Conservation (phyloP, 768 basidiomycete genomes). For the Leucogyrophana mollusca region DNA sequence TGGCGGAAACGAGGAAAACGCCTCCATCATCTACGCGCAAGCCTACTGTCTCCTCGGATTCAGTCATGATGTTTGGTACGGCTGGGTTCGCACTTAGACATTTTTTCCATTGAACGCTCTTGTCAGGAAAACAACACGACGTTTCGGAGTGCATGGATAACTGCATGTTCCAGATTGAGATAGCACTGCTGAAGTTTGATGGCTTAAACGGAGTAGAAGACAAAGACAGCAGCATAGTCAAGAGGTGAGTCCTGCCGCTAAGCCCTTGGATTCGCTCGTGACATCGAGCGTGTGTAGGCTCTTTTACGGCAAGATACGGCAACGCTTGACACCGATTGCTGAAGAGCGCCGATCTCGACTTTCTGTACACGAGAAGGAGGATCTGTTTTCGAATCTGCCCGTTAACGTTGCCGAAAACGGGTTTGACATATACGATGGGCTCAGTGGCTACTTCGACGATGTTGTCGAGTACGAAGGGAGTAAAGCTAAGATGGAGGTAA, state of each 20-base stretch:
- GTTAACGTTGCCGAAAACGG: slow-evolving; percentile 90
- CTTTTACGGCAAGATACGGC: slow-evolving; percentile 88
- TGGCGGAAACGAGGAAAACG: slow-evolving; percentile 37
- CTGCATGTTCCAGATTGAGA: slow-evolving; percentile 98
- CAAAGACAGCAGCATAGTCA: slow-evolving; percentile 80
- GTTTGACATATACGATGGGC: slow-evolving; percentile 90
- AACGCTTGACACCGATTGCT: slow-evolving; percentile 42
- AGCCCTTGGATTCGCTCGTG: neutral
- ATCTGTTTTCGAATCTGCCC: slow-evolving; percentile 90
- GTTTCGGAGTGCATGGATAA: slow-evolving; percentile 99
- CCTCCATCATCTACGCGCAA: slow-evolving; percentile 60
- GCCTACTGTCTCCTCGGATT: slow-evolving; percentile 54
- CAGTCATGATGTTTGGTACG: slow-evolving; percentile 90
- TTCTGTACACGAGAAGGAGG: slow-evolving; percentile 82
- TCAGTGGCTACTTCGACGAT: slow-evolving; percentile 90
- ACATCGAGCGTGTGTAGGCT: slow-evolving; percentile 39
- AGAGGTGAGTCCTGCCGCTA: slow-evolving; percentile 50
- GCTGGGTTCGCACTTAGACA: slow-evolving; percentile 4
- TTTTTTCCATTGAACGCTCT: slow-evolving; percentile 9
- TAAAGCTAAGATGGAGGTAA: slow-evolving; percentile 85
- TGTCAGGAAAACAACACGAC: slow-evolving; percentile 89
- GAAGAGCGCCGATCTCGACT: slow-evolving; percentile 40
- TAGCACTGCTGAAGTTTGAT: slow-evolving; percentile 78
- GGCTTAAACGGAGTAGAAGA: slow-evolving; percentile 36
- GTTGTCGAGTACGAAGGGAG: slow-evolving; percentile 84